Evolutionary conservation across 768 basidiomycete species (phyloP).

Genomic region (Termitomyces bulborhizus): DNA sequence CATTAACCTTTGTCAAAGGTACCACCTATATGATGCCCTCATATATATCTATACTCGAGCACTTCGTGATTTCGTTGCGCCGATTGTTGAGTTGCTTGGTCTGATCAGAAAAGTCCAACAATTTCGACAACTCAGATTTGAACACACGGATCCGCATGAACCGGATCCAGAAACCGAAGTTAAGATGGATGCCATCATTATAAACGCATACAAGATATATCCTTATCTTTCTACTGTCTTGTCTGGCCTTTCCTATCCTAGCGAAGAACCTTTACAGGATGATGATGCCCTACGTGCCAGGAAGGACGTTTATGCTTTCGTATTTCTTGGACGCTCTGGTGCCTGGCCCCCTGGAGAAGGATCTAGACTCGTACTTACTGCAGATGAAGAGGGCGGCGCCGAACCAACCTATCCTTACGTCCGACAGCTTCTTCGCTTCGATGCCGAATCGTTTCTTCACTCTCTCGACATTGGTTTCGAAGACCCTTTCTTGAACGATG

Average conservation of each 20-base stretch:
- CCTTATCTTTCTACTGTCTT: slow-evolving; percentile 79
- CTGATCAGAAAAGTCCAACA: slow-evolving; percentile 68
- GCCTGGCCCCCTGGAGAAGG: slow-evolving; percentile 72
- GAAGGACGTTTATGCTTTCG: slow-evolving; percentile 67
- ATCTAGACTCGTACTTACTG: slow-evolving; percentile 69
- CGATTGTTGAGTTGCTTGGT: slow-evolving; percentile 76
- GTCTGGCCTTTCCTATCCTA: slow-evolving; percentile 83
- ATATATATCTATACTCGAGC: slow-evolving; percentile 92
- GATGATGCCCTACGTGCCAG: slow-evolving; percentile 68
- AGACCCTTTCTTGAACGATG: slow-evolving; percentile 83
- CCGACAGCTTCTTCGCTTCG: slow-evolving; percentile 76
- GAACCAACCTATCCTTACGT: slow-evolving; percentile 91
- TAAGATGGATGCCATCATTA: slow-evolving; percentile 47
- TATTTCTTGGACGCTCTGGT: slow-evolving; percentile 78
- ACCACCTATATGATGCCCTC: slow-evolving; percentile 87
- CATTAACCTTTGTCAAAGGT: slow-evolving; percentile 75
- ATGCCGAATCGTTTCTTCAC: slow-evolving; percentile 92
- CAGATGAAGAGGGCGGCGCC: slow-evolving; percentile 63
- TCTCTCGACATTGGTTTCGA: slow-evolving; percentile 94
- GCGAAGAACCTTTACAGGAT: slow-evolving; percentile 60
- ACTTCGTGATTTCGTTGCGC: slow-evolving; percentile 82
- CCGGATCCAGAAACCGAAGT: slow-evolving; percentile 23
- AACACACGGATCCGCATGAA: slow-evolving; percentile 23
- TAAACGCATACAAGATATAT: slow-evolving; percentile 88
- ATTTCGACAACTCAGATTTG: slow-evolving; percentile 34